A percentile compares a stretch with the other conserved stretches of the same genome.
Evolutionary conservation across 2,329 filamentous ascomycete species (phyloP).

Genomic region (Pseudocercospora vitis): DNA sequence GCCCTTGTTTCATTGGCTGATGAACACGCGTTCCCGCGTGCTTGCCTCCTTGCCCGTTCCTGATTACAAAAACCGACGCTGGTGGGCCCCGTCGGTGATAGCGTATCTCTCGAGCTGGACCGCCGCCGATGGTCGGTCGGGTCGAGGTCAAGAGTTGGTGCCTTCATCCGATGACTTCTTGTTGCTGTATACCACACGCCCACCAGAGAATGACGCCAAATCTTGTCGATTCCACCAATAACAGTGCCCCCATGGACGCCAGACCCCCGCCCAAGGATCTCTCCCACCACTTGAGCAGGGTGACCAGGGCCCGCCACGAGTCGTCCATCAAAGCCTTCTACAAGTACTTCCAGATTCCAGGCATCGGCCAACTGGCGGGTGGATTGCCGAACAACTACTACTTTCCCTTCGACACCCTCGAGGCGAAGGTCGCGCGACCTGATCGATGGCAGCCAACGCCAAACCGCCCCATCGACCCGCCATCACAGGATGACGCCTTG

Average conservation of each 20-base stretch:
- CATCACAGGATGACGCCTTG: constrained; percentile 38
- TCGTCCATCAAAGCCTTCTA: constrained; percentile 80
- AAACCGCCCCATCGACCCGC: constrained; percentile 57
- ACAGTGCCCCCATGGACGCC: constrained; percentile 20
- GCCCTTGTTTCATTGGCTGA: background rate
- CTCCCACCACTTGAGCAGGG: constrained; percentile 73
- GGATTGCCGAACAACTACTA: constrained; percentile 74
- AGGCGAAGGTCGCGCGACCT: constrained; percentile 74
- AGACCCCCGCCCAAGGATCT: constrained; percentile 65
- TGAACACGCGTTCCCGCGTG: background rate
- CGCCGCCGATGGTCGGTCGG: background rate
- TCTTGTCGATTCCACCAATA: background rate
- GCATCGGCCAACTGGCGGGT: constrained; percentile 62
- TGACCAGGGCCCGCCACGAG: constrained; percentile 62
- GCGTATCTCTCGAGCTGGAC: background rate
- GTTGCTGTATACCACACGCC: background rate
- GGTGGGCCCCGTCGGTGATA: background rate
- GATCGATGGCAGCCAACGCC: constrained; percentile 71
- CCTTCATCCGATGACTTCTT: no score
- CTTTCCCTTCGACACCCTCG: constrained; percentile 89
- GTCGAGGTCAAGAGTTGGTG: background rate
- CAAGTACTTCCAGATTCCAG: constrained; percentile 71
- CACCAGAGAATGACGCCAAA: background rate
- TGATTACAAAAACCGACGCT: background rate
- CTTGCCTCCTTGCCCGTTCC: background rate